Percentiles rank a stretch among this genome's conserved stretches.
Conservation (phyloP, 2,329 filamentous ascomycete species). For the Cladophialophora psammophila region DNA sequence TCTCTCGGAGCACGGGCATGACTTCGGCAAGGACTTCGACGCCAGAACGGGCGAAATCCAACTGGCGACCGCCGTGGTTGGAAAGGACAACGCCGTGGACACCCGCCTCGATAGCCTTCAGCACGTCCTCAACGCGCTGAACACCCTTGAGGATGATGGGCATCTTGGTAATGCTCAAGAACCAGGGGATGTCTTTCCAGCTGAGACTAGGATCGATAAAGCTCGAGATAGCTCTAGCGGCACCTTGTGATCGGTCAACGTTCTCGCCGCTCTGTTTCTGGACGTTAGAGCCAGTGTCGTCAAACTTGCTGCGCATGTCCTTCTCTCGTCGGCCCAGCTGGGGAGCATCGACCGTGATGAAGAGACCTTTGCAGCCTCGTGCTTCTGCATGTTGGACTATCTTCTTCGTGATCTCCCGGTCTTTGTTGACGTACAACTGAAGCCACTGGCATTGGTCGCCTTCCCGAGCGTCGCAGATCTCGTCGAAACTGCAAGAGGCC, state of each 20-base stretch:
- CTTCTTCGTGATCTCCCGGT: conserved; percentile 84
- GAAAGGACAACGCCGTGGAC: conserved; percentile 91
- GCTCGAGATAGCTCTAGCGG: conserved; percentile 89
- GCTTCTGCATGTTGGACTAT: conserved; percentile 92
- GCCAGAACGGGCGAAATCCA: conserved; percentile 88
- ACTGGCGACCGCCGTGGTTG: conserved; percentile 93
- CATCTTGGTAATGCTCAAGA: conserved; percentile 87
- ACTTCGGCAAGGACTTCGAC: conserved; percentile 93
- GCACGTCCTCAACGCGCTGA: conserved; percentile 92
- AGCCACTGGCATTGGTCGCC: conserved; percentile 92
- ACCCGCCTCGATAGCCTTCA: conserved; percentile 81
- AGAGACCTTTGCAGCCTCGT: conserved; percentile 91
- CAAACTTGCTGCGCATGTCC: conserved; percentile 95
- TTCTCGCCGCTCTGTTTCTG: conserved; percentile 71
- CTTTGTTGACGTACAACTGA: conserved; percentile 96
- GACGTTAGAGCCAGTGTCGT: conserved; percentile 81
- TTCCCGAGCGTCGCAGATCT: conserved; percentile 85
- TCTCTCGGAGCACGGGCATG: conserved; percentile 81
- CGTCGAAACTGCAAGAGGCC: conserved; percentile 95
- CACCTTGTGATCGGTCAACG: conserved; percentile 89
- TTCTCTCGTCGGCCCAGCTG: conserved; percentile 95
- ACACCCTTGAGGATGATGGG: conserved; percentile 97
- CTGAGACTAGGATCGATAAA: conserved; percentile 95
- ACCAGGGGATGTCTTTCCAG: conserved; percentile 96
- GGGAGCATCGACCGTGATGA: conserved; percentile 97